Evolutionary conservation across 148 eudicot genomes (phyloP), one percentile per base, ranked within the genome.

Genomic region (Tetragonia tetragonoides): DNA sequence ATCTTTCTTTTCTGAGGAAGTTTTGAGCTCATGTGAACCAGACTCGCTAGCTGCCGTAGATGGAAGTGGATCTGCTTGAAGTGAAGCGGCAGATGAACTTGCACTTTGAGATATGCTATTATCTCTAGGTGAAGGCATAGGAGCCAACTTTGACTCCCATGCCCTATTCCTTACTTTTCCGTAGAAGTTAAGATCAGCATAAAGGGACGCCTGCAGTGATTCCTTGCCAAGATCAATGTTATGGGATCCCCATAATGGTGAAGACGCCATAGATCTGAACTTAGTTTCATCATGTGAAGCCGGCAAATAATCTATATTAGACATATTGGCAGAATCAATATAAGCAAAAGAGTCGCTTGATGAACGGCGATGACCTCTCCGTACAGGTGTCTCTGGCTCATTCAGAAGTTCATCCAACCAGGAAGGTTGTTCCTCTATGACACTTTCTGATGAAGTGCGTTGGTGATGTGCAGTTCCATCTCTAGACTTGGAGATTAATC

Each of bases 301-400:
- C 59, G 91, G 83, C 75, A 75, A 68, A 75, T 87, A 87, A 80
- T 89, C 91, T 56, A 85, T 72, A 79, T 57, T 85, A 42, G 90
- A 86, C 84, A 85, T 82, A 81, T 78, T 87, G 61, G 83, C 86
- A 57, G 81, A 80, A 77, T 95, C 99, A 70, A 75, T 67, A 85
- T 93, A 93, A 62, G 99, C 87, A 83, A 92, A 95, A 18, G 99
- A 95, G 84, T 95, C 99, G 75, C 99, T 95, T 51, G 97, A 95
- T 70, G 97, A 89, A 76, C 99, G 99, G 21, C 99, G 98, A 80
- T 95, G 99, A 44, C 92, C 96, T 87, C 76, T 93, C 16, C 90
- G 83, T 7, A 90, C 90, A 59, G 95, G 99, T 18, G 98, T 89
- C 64, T 95, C 99, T 54, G 99, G 98, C 87, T 95, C 99, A 80